Evolutionary conservation across 495 filamentous ascomycete genomes (phyloP), one percentile per base, ranked within the genome.

Genomic region (Glutinoglossum americanum): DNA sequence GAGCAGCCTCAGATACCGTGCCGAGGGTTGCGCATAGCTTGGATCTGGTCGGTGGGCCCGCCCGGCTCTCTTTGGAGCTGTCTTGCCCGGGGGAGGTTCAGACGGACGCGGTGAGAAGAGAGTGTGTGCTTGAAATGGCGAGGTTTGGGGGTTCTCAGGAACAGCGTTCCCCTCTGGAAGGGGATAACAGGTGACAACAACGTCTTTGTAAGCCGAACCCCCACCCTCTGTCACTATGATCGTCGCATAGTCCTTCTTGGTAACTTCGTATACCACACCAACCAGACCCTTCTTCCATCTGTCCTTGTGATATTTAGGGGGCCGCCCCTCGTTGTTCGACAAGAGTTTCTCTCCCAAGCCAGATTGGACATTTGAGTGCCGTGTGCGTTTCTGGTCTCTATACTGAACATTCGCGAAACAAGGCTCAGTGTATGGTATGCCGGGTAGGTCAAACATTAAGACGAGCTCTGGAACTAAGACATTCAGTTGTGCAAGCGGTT

Each of bases 221-320:
- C 84, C 88, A 59, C 90, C 90, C 67, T 98, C 92, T 1, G 87
- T 95, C 3, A 82, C 81, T 58, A 97, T 82, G 62, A 98, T 92
- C 56, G 77, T 83, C 2, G 82, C 79, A 65, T 84, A 98, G 72
- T 98, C 92, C 7, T 71, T 64, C 1, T 71, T 66, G 1, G 87
- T 92, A 27, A 97, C 83, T 70, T 96, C 88, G 74, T 98, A 98
- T 35, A 96, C 92, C 23, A 94, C 85, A 47, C 92, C 92, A 48
- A 95, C 76, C 11, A 98, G 75, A 19, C 87, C 85, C 60, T 84
- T 86, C 59, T 77, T 69, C 85, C 87, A 89, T 28, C 64, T 71
- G 49, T 70, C 69, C 63, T 75, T 74, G 59, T 72, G 65, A 63
- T 74, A 71, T 56, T 70, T 56, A 1, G 55, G 60, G 1, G 54